Evolutionary conservation across 352 stramenopile species (phyloP).

Genomic region (Thalassiosira livingstoniorum): DNA sequence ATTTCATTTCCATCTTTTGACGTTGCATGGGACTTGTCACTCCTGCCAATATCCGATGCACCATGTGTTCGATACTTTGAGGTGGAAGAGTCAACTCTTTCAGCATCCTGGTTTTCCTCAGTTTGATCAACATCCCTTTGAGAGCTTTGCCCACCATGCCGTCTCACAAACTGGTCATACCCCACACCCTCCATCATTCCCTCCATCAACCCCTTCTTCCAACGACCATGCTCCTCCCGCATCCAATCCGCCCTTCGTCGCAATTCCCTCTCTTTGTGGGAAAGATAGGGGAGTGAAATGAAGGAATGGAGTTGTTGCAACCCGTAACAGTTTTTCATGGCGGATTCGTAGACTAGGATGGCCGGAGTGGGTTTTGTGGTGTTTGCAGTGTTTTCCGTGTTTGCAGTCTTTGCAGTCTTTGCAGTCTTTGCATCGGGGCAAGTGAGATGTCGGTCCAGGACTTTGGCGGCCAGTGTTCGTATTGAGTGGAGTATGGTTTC

Average conservation of each 20-base stretch:
- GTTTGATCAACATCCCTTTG: not conserved
- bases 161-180: conserved; percentile 23
- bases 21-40: no score
- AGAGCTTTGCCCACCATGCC: not conserved
- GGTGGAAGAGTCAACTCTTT: no score
- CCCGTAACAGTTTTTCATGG: conserved; percentile 59
- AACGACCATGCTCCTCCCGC: conserved; percentile 28
- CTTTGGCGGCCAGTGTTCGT: no score
- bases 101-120: not conserved
- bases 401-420: no score
- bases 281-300: conserved; percentile 58
- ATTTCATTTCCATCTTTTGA: no score
- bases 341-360: conserved; percentile 62
- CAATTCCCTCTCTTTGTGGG: conserved; percentile 52
- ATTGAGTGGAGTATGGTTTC: no score
- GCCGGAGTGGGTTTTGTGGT: conserved; percentile 10
- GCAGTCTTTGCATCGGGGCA: no score
- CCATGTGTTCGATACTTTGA: no score
- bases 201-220: conserved; percentile 36
- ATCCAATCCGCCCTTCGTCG: conserved; percentile 29
- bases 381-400: no score
- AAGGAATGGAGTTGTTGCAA: conserved; percentile 57
- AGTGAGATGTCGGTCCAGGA: no score
- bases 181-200: conserved; percentile 28
- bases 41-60: no score